phyloP scores from a whole-genome alignment of 2,329 filamentous ascomycete genomes.

The Diaporthe sp. region DNA sequence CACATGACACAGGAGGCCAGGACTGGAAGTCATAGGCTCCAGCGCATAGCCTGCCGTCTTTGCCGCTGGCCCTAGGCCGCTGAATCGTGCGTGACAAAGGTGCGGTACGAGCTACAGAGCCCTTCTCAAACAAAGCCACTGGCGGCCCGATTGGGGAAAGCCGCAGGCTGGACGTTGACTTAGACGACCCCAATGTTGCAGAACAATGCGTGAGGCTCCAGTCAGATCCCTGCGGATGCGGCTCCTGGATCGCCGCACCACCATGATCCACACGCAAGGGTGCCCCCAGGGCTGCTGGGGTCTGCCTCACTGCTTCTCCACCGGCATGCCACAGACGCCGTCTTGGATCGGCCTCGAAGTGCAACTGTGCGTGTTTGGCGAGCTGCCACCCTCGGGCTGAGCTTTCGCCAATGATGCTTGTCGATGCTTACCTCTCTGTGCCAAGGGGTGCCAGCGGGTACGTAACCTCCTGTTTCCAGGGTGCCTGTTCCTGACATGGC shows the following conservation, averaged over 20 bases:
- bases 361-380: constrained; percentile 34
- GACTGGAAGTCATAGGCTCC: not conserved
- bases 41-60: not conserved
- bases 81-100: constrained; percentile 15
- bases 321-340: constrained; percentile 41
- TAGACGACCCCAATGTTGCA: constrained; percentile 31
- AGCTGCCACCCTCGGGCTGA: not conserved
- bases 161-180: constrained; percentile 18
- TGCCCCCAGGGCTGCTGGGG: constrained; percentile 27
- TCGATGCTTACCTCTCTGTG: constrained; percentile 10
- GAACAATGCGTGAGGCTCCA: constrained; percentile 38
- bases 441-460: constrained; percentile 21
- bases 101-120: not conserved
- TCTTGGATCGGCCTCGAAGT: constrained; percentile 40
- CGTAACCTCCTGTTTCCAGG: constrained; percentile 33
- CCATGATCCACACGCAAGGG: constrained; percentile 18
- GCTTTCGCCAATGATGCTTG: constrained; percentile 24
- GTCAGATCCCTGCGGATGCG: constrained; percentile 37
- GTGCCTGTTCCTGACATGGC: constrained; percentile 5
- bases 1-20: constrained; percentile 10
- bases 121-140: constrained; percentile 34
- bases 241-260: constrained; percentile 36
- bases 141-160: constrained; percentile 23
- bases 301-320: constrained; percentile 39
- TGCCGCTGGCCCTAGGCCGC: constrained; percentile 21